Evolutionary conservation across 148 eudicot genomes (phyloP).

Genomic region (Euryodendron excelsum): DNA sequence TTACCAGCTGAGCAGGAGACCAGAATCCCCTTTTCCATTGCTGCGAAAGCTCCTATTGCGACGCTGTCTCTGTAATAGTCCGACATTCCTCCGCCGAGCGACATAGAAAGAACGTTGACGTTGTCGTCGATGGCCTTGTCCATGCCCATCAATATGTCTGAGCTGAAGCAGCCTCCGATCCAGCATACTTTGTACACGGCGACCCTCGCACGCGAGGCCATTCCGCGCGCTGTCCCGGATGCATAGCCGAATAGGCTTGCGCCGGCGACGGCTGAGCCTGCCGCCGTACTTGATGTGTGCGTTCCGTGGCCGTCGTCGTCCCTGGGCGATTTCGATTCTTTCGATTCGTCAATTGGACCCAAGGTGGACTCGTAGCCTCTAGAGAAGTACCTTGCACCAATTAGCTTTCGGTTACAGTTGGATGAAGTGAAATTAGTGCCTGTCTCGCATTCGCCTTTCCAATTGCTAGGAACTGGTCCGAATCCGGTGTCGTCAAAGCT

Average conservation of each 20-base stretch:
- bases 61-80: conserved; percentile 51
- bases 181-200: conserved; percentile 67
- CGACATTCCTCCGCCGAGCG: conserved; percentile 52
- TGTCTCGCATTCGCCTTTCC: conserved; percentile 42
- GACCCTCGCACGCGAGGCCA: conserved; percentile 55
- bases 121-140: conserved; percentile 53
- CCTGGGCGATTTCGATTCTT: conserved; percentile 51
- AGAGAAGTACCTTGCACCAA: conserved; percentile 45
- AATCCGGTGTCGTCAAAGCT: conserved; percentile 42
- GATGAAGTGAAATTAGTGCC: conserved; percentile 40
- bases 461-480: conserved; percentile 36
- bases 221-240: conserved; percentile 58
- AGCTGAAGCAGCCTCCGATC: conserved; percentile 56
- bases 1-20: conserved; percentile 67
- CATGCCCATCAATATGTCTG: conserved; percentile 56
- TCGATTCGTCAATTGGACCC: conserved; percentile 41
- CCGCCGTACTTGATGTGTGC: conserved; percentile 63
- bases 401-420: conserved; percentile 38
- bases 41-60: conserved; percentile 65
- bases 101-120: conserved; percentile 54
- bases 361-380: conserved; percentile 54
- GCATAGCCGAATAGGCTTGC: conserved; percentile 60
- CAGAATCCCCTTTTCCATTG: conserved; percentile 56
- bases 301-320: conserved; percentile 74
- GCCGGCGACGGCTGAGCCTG: conserved; percentile 44